Evolutionary conservation across 371 early-diverging fungal species (phyloP).

Genomic region (Blakeslea trispora): DNA sequence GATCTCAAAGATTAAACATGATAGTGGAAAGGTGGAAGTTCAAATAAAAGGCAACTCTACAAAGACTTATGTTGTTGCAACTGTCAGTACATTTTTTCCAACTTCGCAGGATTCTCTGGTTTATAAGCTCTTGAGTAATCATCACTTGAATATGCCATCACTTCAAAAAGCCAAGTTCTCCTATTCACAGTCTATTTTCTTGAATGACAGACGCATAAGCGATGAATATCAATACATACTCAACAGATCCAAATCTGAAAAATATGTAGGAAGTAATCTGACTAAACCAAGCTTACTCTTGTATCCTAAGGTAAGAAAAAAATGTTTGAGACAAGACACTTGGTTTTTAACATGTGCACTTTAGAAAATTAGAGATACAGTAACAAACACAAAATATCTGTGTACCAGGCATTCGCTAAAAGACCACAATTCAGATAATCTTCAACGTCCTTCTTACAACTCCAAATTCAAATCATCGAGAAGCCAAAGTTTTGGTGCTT

Average conservation of each 20-base stretch:
- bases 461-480: too few relatives aligned
- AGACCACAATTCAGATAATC: too few relatives aligned
- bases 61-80: constrained; percentile 27
- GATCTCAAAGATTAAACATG: constrained; percentile 11
- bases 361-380: too few relatives aligned
- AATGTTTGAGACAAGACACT: too few relatives aligned
- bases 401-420: too few relatives aligned
- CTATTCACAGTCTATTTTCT: constrained; percentile 21
- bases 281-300: constrained; percentile 53
- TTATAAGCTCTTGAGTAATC: not conserved
- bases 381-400: too few relatives aligned
- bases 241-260: constrained; percentile 47
- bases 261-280: constrained; percentile 56
- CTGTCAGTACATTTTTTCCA: constrained; percentile 37
- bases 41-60: constrained; percentile 15
- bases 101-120: not conserved
- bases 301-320: constrained; percentile 42
- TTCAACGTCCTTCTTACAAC: too few relatives aligned
- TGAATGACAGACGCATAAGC: constrained; percentile 46
- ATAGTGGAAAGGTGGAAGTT: constrained; percentile 15
- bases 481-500: too few relatives aligned
- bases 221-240: constrained; percentile 63
- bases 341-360: too few relatives aligned
- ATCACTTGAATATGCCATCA: not conserved
- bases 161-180: not conserved